Conservation (phyloP, 495 filamentous ascomycete species). For the Cudoniella acicularis region DNA sequence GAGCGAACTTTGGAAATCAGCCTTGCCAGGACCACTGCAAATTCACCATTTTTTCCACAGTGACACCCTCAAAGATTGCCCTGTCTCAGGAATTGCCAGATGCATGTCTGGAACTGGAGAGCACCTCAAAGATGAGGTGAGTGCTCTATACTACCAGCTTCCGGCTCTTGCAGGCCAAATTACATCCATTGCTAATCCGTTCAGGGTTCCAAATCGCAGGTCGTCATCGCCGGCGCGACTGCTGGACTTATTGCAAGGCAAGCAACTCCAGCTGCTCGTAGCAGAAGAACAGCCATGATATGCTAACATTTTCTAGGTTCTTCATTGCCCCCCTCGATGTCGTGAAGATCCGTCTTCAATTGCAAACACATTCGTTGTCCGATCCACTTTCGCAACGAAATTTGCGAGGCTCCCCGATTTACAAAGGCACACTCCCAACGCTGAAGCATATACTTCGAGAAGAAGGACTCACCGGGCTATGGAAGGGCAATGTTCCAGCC, state of each 20-base stretch:
- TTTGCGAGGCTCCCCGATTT: slow-evolving; percentile 54
- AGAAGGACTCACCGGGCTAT: slow-evolving; percentile 83
- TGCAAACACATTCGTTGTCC: slow-evolving; percentile 74
- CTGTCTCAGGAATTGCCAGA: slow-evolving; percentile 24
- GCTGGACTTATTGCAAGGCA: slow-evolving; percentile 87
- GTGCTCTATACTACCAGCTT: slow-evolving; percentile 1
- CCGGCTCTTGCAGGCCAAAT: background rate
- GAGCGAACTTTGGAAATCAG: no score
- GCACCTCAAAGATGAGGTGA: slow-evolving; percentile 86
- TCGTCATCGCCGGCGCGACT: slow-evolving; percentile 77
- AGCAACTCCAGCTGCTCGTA: background rate
- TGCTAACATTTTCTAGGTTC: slow-evolving; percentile 51
- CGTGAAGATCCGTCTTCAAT: slow-evolving; percentile 92
- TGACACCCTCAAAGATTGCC: background rate
- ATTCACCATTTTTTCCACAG: background rate
- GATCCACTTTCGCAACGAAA: slow-evolving; percentile 54
- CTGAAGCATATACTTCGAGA: slow-evolving; percentile 68
- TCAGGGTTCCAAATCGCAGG: slow-evolving; percentile 77
- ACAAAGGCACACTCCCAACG: slow-evolving; percentile 76
- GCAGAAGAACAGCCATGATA: no score
- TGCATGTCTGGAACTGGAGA: slow-evolving; percentile 72
- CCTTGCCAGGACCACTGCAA: background rate
- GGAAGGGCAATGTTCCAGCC: slow-evolving; percentile 97
- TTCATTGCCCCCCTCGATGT: slow-evolving; percentile 91
- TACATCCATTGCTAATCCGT: slow-evolving; percentile 1